Evolutionary conservation across 2,329 filamentous ascomycete species (phyloP).

Genomic region (Calonectria hongkongensis): DNA sequence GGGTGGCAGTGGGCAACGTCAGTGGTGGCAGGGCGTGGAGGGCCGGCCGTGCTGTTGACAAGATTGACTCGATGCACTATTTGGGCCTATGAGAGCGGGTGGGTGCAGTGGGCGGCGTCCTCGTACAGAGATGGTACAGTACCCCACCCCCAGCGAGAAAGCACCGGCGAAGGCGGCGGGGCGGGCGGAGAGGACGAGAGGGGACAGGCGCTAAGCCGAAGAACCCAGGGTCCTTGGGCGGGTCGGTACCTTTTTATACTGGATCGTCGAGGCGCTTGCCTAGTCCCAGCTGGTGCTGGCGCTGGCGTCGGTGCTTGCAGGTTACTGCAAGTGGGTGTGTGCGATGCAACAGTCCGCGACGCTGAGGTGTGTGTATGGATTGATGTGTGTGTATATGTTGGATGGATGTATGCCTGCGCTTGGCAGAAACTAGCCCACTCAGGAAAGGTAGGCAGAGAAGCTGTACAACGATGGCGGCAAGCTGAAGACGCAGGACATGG

Average conservation of each 20-base stretch:
- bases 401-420: slow-evolving; percentile 10
- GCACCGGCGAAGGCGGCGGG: slow-evolving; percentile 33
- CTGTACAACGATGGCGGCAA: neutral
- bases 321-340: slow-evolving; percentile 17
- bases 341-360: slow-evolving; percentile 20
- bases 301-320: neutral
- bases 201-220: slow-evolving; percentile 32
- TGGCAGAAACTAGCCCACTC: slow-evolving; percentile 8
- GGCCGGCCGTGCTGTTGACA: slow-evolving; percentile 27
- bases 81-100: slow-evolving; percentile 7
- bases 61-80: slow-evolving; percentile 28
- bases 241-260: slow-evolving; percentile 34
- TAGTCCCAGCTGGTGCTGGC: slow-evolving; percentile 25
- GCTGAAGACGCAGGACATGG: slow-evolving; percentile 4
- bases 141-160: slow-evolving; percentile 30
- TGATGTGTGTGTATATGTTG: neutral
- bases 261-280: slow-evolving; percentile 28
- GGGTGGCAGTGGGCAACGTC: slow-evolving; percentile 52
- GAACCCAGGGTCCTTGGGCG: slow-evolving; percentile 22
- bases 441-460: neutral
- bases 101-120: slow-evolving; percentile 15
- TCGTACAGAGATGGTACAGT: slow-evolving; percentile 23
- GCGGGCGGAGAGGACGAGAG: slow-evolving; percentile 32
- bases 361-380: neutral
- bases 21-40: slow-evolving; percentile 28